phyloP scores from a whole-genome alignment of 768 basidiomycete species.

The Clavaria fumosa region DNA sequence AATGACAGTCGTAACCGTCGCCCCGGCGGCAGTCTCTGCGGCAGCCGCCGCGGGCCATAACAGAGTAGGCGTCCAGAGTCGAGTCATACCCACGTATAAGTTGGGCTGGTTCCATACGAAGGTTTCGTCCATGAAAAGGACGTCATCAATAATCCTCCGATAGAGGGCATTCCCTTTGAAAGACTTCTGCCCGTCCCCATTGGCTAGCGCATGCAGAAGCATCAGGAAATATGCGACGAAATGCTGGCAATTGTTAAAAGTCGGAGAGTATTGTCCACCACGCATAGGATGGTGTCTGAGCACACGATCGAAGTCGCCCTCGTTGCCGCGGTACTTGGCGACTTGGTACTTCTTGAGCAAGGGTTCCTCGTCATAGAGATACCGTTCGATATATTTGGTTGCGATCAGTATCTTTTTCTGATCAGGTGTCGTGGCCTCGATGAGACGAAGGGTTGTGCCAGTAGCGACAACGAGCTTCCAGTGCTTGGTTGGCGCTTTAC shows the following conservation, averaged over 20 bases:
- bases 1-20: neutral
- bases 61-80: neutral
- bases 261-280: neutral
- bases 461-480: neutral
- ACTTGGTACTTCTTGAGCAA: neutral
- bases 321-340: neutral
- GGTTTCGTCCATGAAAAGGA: neutral
- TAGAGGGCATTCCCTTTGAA: neutral
- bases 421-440: neutral
- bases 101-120: neutral
- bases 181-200: neutral
- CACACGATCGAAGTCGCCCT: neutral
- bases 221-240: neutral
- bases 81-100: neutral
- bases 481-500: neutral
- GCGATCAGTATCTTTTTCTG: neutral
- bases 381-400: neutral
- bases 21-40: neutral
- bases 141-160: neutral
- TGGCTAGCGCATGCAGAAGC: neutral
- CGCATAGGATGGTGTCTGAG: neutral
- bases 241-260: neutral
- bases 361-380: neutral
- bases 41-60: neutral
- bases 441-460: neutral